phyloP scores from a whole-genome alignment of 2,329 filamentous ascomycete genomes.

The Rhynchosporium graminicola region DNA sequence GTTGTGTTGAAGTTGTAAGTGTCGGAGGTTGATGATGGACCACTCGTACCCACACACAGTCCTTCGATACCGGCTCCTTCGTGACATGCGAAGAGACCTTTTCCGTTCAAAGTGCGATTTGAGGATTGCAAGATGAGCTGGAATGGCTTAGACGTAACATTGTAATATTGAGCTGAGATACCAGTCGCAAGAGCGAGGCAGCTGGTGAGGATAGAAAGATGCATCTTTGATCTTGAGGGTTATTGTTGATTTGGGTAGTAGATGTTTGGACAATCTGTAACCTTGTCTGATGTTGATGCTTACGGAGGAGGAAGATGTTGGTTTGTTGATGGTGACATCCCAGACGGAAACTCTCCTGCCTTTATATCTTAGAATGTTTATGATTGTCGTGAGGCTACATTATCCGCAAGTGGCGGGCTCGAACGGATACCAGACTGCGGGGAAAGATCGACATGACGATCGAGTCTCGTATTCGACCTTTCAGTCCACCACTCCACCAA shows the following conservation, averaged over 20 bases:
- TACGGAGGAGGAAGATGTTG: not conserved
- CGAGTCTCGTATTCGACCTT: conserved; percentile 10
- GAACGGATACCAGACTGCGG: not conserved
- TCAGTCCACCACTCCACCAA: not conserved
- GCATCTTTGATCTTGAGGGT: conserved; percentile 28
- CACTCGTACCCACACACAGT: conserved; percentile 43
- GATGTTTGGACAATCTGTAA: not conserved
- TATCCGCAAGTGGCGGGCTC: conserved; percentile 10
- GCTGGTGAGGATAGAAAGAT: conserved; percentile 26
- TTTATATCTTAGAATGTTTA: not conserved
- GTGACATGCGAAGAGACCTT: conserved; percentile 47
- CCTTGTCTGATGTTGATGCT: not conserved
- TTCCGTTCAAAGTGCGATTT: conserved; percentile 43
- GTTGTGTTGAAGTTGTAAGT: conserved; percentile 39
- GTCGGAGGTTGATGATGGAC: conserved; percentile 28
- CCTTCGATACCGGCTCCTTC: conserved; percentile 50
- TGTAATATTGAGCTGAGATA: conserved; percentile 34
- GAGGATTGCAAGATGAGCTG: conserved; percentile 44
- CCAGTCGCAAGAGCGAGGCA: conserved; percentile 27
- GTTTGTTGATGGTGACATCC: not conserved
- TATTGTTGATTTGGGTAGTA: not conserved
- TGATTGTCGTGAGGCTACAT: conserved; percentile 5
- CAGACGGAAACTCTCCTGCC: not conserved
- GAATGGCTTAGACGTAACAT: conserved; percentile 47
- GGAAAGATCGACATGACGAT: conserved; percentile 16